Percentiles rank a stretch among this genome's conserved stretches.
Conservation (phyloP, 768 basidiomycete genomes). For the Botryobasidium botryosum region DNA sequence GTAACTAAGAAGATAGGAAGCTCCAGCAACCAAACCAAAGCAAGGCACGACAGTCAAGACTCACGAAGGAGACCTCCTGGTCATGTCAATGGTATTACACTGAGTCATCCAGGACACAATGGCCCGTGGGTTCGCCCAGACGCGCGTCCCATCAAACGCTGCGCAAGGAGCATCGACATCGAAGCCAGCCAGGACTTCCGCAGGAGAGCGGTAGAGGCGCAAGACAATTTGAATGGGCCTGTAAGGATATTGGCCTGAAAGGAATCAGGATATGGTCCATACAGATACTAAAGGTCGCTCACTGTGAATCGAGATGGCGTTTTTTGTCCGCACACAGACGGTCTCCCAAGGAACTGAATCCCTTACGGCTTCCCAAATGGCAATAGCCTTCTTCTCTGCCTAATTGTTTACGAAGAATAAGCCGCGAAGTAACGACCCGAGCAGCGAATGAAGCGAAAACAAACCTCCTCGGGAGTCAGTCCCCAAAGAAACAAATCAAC, state of each 20-base stretch:
- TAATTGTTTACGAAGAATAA: slow-evolving; percentile 13
- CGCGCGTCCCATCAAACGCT: slow-evolving; percentile 35
- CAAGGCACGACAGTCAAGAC: not conserved
- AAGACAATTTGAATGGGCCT: slow-evolving; percentile 49
- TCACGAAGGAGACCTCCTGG: slow-evolving; percentile 42
- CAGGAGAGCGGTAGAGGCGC: slow-evolving; percentile 44
- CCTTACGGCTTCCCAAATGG: slow-evolving; percentile 44
- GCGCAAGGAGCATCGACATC: slow-evolving; percentile 51
- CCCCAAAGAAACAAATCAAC: slow-evolving; percentile 49
- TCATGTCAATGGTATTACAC: slow-evolving; percentile 43
- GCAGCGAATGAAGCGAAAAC: not conserved
- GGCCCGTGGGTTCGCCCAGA: slow-evolving; percentile 43
- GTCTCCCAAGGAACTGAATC: slow-evolving; percentile 48
- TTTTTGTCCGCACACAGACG: slow-evolving; percentile 27
- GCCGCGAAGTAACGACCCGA: not conserved
- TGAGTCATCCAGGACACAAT: slow-evolving; percentile 50
- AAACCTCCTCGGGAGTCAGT: slow-evolving; percentile 35
- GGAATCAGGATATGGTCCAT: not conserved
- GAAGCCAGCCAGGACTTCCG: slow-evolving; percentile 49
- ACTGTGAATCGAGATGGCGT: slow-evolving; percentile 50
- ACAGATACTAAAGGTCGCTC: slow-evolving; percentile 10
- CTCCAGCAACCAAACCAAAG: no score
- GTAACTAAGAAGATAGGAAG: slow-evolving; percentile 15
- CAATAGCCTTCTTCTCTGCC: slow-evolving; percentile 42
- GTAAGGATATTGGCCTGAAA: slow-evolving; percentile 44